Evolutionary conservation across 306 rosid species (phyloP).

Genomic region (Hippophae tibetana): DNA sequence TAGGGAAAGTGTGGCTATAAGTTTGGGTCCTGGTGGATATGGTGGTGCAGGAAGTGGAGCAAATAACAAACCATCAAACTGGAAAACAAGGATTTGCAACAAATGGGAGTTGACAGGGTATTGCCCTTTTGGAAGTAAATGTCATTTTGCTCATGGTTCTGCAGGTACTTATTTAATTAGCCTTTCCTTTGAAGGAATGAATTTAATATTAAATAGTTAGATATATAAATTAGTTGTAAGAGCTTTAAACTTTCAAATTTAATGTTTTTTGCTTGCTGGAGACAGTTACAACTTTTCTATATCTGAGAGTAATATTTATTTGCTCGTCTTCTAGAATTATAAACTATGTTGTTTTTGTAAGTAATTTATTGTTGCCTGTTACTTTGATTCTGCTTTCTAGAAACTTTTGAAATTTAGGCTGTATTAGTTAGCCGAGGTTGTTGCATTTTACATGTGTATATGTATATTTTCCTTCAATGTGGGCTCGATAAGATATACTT

Average conservation of each 20-base stretch:
- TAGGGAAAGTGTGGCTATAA: constrained; percentile 94
- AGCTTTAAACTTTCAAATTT: too few relatives aligned
- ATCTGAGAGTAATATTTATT: too few relatives aligned
- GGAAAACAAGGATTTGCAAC: constrained; percentile 98
- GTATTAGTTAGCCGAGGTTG: neutral
- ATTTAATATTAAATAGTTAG: neutral
- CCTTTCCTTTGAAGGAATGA: neutral
- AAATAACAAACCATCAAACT: constrained; percentile 80
- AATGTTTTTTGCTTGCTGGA: too few relatives aligned
- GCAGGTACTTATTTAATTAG: constrained; percentile 45
- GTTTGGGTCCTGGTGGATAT: constrained; percentile 95
- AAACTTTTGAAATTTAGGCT: constrained; percentile 1
- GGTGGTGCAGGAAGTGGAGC: constrained; percentile 43
- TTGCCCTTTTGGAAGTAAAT: constrained; percentile 95
- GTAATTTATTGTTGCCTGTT: neutral
- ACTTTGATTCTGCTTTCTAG: neutral
- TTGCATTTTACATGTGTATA: neutral
- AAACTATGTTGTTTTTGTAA: neutral
- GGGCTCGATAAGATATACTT: neutral
- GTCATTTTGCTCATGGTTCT: constrained; percentile 97
- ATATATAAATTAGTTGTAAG: too few relatives aligned
- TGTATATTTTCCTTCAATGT: neutral
- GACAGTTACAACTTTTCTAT: too few relatives aligned
- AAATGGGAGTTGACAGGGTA: constrained; percentile 98
- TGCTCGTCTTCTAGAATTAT: too few relatives aligned